Percentiles rank a stretch among this genome's conserved stretches.
Conservation (phyloP, 139 green algal genomes). For the Deuterostichococcus epilithicus region DNA sequence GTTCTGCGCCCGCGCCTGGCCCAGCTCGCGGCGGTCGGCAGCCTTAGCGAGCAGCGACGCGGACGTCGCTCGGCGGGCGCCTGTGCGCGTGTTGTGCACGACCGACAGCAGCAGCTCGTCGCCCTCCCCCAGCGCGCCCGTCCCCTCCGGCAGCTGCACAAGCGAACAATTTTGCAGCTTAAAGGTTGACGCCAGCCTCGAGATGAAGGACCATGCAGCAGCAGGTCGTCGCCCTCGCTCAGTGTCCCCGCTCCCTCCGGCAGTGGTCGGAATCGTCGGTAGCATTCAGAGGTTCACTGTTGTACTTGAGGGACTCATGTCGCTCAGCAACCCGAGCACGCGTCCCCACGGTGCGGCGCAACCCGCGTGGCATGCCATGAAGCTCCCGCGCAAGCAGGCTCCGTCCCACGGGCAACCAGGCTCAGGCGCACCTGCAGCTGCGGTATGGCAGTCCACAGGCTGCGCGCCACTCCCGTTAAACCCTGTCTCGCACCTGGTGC, state of each 20-base stretch:
- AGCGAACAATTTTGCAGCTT: neutral
- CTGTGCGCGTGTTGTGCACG: neutral
- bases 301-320: too few species aligned
- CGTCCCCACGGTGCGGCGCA: too few species aligned
- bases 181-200: too few species aligned
- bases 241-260: neutral
- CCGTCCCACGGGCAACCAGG: too few species aligned
- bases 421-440: too few species aligned
- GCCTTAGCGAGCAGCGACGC: constrained; percentile 23
- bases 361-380: too few species aligned
- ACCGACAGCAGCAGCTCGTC: constrained; percentile 36
- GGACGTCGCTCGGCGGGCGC: constrained; percentile 3
- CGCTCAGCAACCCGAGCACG: too few species aligned
- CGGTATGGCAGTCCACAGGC: too few species aligned
- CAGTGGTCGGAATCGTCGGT: too few species aligned
- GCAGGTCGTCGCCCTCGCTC: constrained; percentile 24
- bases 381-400: too few species aligned
- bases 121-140: constrained; percentile 3
- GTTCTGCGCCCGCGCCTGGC: constrained; percentile 14
- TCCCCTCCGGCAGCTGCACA: neutral
- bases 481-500: neutral
- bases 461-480: too few species aligned
- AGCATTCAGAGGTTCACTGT: too few species aligned
- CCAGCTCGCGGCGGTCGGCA: constrained; percentile 8
- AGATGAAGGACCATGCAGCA: constrained; percentile 24